Conservation (phyloP, 768 basidiomycete species). For the Mycena albidolilacea region DNA sequence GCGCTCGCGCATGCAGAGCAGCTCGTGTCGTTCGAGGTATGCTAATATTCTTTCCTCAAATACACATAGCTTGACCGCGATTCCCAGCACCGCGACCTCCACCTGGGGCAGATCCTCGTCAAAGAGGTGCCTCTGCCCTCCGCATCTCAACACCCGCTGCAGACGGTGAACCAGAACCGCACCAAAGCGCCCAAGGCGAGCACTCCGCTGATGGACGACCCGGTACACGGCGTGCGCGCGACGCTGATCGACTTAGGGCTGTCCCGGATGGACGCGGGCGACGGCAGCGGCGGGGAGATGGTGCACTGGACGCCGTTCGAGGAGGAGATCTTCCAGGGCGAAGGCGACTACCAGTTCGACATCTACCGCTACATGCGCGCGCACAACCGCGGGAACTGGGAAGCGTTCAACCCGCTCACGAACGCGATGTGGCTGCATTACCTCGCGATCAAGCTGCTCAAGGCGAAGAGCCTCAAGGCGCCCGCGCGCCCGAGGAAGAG, state of each 20-base stretch:
- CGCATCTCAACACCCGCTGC: constrained; percentile 46
- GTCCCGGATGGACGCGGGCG: constrained; percentile 82
- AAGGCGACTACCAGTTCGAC: constrained; percentile 96
- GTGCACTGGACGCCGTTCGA: constrained; percentile 89
- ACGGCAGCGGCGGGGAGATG: constrained; percentile 58
- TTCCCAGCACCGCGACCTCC: constrained; percentile 95
- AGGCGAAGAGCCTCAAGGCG: constrained; percentile 75
- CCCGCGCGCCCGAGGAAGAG: constrained; percentile 58
- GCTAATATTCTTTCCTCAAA: constrained; percentile 34
- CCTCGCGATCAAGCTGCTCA: constrained; percentile 79
- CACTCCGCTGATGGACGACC: constrained; percentile 71
- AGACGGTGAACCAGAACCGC: constrained; percentile 53
- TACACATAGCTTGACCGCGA: constrained; percentile 7
- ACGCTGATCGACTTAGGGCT: constrained; percentile 97
- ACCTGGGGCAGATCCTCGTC: constrained; percentile 96
- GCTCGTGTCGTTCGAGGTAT: constrained; percentile 89
- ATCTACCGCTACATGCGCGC: constrained; percentile 91
- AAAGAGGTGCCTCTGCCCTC: constrained; percentile 58
- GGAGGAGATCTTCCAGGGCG: constrained; percentile 91
- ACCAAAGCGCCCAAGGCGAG: constrained; percentile 42
- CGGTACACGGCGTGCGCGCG: constrained; percentile 75
- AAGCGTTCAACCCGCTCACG: constrained; percentile 82
- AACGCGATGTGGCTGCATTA: constrained; percentile 96
- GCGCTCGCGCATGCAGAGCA: constrained; percentile 86
- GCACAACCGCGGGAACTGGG: constrained; percentile 77